Conservation (phyloP, 495 filamentous ascomycete genomes). For the Tuber melanosporum region DNA sequence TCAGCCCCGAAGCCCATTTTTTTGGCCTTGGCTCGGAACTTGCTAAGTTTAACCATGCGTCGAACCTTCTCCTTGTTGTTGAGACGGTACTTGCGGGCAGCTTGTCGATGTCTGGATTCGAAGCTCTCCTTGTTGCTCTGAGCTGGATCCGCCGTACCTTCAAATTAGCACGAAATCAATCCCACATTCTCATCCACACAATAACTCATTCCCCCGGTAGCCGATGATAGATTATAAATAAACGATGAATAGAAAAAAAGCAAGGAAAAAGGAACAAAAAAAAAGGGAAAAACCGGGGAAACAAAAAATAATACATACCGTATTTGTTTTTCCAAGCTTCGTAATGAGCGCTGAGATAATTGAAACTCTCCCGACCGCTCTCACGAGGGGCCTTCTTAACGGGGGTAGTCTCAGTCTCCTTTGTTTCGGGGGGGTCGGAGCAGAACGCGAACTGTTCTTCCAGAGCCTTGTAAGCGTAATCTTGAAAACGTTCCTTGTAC, state of each 20-base stretch:
- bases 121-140: conserved; percentile 29
- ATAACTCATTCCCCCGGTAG: background rate
- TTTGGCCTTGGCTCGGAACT: conserved; percentile 35
- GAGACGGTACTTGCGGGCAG: conserved; percentile 36
- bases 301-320: conserved; percentile 34
- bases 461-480: conserved; percentile 38
- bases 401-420: conserved; percentile 34
- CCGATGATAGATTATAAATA: background rate
- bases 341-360: conserved; percentile 36
- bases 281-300: conserved; percentile 23
- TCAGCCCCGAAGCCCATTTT: conserved; percentile 29
- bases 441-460: conserved; percentile 21
- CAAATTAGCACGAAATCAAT: conserved; percentile 7
- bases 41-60: conserved; percentile 35
- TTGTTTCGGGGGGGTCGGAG: conserved; percentile 14
- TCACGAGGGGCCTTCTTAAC: conserved; percentile 35
- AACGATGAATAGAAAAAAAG: conserved; percentile 20
- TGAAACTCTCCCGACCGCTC: conserved; percentile 37
- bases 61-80: conserved; percentile 36
- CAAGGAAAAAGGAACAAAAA: conserved; percentile 29
- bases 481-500: conserved; percentile 37
- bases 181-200: conserved; percentile 1
- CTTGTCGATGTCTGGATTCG: conserved; percentile 34
- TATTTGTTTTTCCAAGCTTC: conserved; percentile 38
- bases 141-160: conserved; percentile 5